Evolutionary conservation across 257 asterid species (phyloP).

Genomic region (Prunella vulgaris): DNA sequence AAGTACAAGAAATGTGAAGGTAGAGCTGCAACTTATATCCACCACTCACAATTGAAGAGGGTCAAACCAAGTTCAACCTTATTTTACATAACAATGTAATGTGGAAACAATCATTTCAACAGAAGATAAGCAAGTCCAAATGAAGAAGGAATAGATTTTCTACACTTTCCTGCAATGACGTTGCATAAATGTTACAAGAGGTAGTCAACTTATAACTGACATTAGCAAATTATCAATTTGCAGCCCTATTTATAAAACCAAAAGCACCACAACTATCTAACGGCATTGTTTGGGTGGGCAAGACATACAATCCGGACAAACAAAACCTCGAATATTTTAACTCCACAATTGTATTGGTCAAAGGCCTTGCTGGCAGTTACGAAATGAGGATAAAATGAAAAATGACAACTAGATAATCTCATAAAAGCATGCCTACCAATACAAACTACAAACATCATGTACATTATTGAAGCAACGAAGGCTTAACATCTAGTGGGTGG

Average conservation of each 20-base stretch:
- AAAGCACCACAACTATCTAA: neutral
- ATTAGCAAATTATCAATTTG: neutral
- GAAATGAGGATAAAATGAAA: neutral
- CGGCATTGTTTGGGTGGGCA: neutral
- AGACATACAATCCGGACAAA: too few relatives aligned
- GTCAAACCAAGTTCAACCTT: neutral
- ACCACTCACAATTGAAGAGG: neutral
- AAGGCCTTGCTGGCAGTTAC: neutral
- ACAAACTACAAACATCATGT: neutral
- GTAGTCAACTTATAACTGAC: neutral
- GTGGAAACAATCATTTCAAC: neutral
- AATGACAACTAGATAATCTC: neutral
- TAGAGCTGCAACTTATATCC: neutral
- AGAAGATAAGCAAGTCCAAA: neutral
- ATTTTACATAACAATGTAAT: neutral
- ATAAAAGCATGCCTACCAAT: neutral
- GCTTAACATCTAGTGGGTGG: neutral
- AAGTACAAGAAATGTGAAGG: constrained; percentile 7
- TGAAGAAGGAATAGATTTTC: neutral
- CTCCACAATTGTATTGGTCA: neutral
- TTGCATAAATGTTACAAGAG: neutral
- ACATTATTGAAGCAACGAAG: neutral
- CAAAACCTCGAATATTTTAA: neutral
- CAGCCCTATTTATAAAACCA: too few relatives aligned
- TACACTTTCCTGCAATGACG: neutral